Percentiles rank a stretch among this genome's conserved stretches.
phyloP scores from a whole-genome alignment of 768 basidiomycete genomes.

The Mycena venus region DNA sequence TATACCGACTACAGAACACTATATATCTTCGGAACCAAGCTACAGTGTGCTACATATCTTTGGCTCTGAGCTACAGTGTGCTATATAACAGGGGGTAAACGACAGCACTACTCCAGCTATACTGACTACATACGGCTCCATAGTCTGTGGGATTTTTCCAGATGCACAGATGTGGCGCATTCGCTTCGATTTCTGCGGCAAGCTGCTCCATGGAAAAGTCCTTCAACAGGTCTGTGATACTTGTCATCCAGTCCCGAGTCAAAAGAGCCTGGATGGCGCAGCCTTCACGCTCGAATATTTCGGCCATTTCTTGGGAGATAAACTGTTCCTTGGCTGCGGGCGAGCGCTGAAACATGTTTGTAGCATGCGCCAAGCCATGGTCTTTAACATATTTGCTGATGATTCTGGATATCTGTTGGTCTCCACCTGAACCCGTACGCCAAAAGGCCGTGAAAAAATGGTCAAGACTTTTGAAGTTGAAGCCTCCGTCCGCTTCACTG shows the following conservation, averaged over 20 bases:
- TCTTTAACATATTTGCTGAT: background rate
- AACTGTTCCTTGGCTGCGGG: background rate
- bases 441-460: constrained; percentile 15
- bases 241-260: background rate
- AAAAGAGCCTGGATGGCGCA: constrained; percentile 14
- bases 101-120: too few relatives aligned
- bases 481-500: constrained; percentile 13
- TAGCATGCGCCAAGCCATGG: constrained; percentile 10
- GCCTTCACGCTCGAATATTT: constrained; percentile 8
- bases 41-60: too few relatives aligned
- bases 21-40: background rate
- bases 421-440: too few relatives aligned
- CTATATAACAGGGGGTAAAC: too few relatives aligned
- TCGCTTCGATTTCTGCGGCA: background rate
- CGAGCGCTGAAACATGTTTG: constrained; percentile 12
- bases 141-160: too few relatives aligned
- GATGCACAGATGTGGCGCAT: background rate
- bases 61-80: too few relatives aligned
- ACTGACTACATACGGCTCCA: too few relatives aligned
- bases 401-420: too few relatives aligned
- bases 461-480: constrained; percentile 1
- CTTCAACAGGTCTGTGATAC: constrained; percentile 3
- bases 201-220: constrained; percentile 18
- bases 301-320: background rate
- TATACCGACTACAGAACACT: background rate